A percentile compares a stretch with the other conserved stretches of the same genome.
Conservation (phyloP, 2,329 filamentous ascomycete species). For the Pseudogymnoascus sp. region DNA sequence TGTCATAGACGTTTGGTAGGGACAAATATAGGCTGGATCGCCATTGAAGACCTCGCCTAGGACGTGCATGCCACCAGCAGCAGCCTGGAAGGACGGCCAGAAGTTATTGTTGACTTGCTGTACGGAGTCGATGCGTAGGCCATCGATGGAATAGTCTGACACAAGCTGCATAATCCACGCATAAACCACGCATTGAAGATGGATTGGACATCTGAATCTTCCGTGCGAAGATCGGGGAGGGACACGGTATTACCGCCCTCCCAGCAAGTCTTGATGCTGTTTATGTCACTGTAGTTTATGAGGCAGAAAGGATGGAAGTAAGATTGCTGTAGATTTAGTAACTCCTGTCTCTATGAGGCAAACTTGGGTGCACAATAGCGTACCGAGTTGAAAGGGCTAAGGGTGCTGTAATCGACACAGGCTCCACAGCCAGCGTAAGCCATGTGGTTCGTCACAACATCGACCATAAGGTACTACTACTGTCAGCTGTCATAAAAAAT, state of each 20-base stretch:
- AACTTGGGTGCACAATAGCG: background rate
- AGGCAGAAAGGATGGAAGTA: conserved; percentile 24
- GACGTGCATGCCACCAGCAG: conserved; percentile 35
- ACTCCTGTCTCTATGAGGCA: background rate
- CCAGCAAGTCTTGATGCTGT: conserved; percentile 34
- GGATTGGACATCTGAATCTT: conserved; percentile 32
- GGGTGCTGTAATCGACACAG: conserved; percentile 16
- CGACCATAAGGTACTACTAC: conserved; percentile 39
- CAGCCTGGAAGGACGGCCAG: conserved; percentile 32
- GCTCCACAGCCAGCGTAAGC: conserved; percentile 19
- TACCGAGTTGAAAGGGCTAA: conserved; percentile 18
- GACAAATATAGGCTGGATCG: conserved; percentile 34
- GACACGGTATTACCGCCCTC: conserved; percentile 37
- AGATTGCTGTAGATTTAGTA: background rate
- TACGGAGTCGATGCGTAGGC: conserved; percentile 44
- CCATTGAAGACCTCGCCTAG: conserved; percentile 40
- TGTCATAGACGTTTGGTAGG: conserved; percentile 37
- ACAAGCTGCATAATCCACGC: conserved; percentile 36
- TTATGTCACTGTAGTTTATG: conserved; percentile 28
- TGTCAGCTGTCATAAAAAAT: background rate
- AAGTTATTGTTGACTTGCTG: conserved; percentile 38
- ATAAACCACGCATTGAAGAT: conserved; percentile 24
- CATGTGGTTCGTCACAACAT: conserved; percentile 45
- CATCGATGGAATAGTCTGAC: conserved; percentile 40
- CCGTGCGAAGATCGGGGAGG: conserved; percentile 38